phyloP scores from a whole-genome alignment of 306 rosid genomes.

The Canavalia ensiformis region DNA sequence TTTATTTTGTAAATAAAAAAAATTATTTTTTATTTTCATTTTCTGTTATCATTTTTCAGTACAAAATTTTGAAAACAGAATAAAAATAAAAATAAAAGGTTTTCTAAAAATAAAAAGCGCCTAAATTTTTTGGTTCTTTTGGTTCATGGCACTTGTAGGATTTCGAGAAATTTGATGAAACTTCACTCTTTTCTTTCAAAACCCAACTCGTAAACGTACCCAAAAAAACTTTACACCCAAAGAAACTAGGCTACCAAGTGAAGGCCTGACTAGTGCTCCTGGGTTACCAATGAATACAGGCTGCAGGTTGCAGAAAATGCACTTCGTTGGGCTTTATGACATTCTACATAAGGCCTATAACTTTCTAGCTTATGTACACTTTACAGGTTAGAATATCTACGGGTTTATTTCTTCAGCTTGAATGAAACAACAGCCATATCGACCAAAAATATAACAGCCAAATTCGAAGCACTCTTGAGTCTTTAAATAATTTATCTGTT shows the following conservation, averaged over 20 bases:
- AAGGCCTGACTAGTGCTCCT: background rate
- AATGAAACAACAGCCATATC: background rate
- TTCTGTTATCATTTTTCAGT: too few relatives aligned
- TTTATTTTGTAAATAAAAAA: too few relatives aligned
- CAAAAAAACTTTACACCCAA: background rate
- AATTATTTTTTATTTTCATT: too few relatives aligned
- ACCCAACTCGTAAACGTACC: background rate
- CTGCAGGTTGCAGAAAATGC: background rate
- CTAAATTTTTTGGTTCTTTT: too few relatives aligned
- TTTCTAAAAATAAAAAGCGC: too few relatives aligned
- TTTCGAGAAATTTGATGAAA: too few relatives aligned
- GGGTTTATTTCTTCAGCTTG: background rate
- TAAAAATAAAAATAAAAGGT: too few relatives aligned
- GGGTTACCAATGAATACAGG: background rate
- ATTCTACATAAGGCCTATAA: background rate
- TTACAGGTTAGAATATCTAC: background rate
- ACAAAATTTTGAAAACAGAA: too few relatives aligned
- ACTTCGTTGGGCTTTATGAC: constrained; percentile 19
- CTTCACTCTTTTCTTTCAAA: too few relatives aligned
- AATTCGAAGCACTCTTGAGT: background rate
- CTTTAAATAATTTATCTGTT: constrained; percentile 1
- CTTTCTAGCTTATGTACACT: background rate
- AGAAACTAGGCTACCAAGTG: background rate
- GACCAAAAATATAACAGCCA: background rate
- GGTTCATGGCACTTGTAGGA: too few relatives aligned